Evolutionary conservation across 2,329 filamentous ascomycete species (phyloP).

Genomic region (Ophiostoma populinum): DNA sequence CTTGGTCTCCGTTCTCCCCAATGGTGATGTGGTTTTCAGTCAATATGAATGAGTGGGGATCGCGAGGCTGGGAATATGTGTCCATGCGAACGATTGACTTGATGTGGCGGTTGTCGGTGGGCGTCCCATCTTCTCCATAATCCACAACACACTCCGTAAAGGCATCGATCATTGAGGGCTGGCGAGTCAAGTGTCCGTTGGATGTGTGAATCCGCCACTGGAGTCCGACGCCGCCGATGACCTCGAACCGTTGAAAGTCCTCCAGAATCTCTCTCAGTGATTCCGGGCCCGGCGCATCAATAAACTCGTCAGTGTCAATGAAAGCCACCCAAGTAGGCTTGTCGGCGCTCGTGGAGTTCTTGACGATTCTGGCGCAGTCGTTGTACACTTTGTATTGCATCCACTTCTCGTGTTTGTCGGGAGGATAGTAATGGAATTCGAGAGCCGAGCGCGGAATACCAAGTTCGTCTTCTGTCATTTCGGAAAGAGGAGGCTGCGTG

Average conservation of each 20-base stretch:
- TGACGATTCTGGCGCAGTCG: slow-evolving; percentile 4
- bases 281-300: slow-evolving; percentile 5
- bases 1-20: slow-evolving; percentile 7
- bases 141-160: slow-evolving; percentile 7
- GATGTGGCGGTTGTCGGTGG: slow-evolving; percentile 7
- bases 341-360: slow-evolving; percentile 1
- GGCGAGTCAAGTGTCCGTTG: slow-evolving; percentile 6
- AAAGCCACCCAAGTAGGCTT: slow-evolving; percentile 9
- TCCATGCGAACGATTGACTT: slow-evolving; percentile 8
- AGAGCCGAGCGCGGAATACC: slow-evolving; percentile 6
- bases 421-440: slow-evolving; percentile 8
- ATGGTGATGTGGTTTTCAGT: slow-evolving; percentile 3
- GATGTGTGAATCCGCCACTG: slow-evolving; percentile 10
- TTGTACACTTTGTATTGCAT: slow-evolving; percentile 10
- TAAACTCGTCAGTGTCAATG: slow-evolving; percentile 9
- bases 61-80: slow-evolving; percentile 3
- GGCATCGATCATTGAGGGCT: slow-evolving; percentile 5
- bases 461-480: slow-evolving; percentile 5
- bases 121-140: slow-evolving; percentile 1
- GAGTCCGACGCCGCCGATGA: slow-evolving; percentile 6
- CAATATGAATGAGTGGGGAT: slow-evolving; percentile 8
- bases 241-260: slow-evolving; percentile 6
- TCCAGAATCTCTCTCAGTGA: slow-evolving; percentile 6
- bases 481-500: slow-evolving; percentile 4
- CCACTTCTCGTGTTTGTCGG: slow-evolving; percentile 6